These are phyloP conservation scores for Mucor piriformis DNA, from an alignment of 371 early-diverging fungal species.

Conservation along the genomic window DNA sequence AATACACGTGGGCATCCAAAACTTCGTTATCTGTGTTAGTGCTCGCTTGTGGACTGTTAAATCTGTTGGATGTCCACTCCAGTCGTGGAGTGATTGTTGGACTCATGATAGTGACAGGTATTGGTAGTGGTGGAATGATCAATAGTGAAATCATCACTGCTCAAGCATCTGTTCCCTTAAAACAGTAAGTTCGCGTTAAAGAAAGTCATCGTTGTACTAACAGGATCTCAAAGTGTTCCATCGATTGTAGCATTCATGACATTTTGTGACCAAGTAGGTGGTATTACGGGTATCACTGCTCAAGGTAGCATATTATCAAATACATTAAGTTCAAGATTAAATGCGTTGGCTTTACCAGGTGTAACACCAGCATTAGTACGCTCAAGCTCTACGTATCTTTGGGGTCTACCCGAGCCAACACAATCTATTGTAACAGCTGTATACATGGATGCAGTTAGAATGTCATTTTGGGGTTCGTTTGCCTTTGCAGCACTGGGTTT, in stretches of 20 bases:
- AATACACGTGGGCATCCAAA: constrained; percentile 45
- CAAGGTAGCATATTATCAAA: constrained; percentile 42
- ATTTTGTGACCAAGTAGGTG: constrained; percentile 48
- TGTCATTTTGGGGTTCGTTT: constrained; percentile 40
- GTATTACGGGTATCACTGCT: constrained; percentile 44
- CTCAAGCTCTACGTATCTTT: constrained; percentile 35
- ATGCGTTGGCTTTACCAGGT: constrained; percentile 18
- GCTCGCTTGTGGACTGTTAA: constrained; percentile 35
- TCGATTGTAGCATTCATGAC: constrained; percentile 47
- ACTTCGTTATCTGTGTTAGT: constrained; percentile 29
- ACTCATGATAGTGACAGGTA: constrained; percentile 56
- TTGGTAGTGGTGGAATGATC: constrained; percentile 73
- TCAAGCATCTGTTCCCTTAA: constrained; percentile 41
- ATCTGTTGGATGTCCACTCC: constrained; percentile 29
- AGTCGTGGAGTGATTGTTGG: constrained; percentile 44
- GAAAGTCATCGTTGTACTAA: no score
- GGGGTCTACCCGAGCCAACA: constrained; percentile 30
- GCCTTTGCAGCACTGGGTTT: constrained; percentile 38
- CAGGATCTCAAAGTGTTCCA: no score
- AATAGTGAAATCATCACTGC: constrained; percentile 51
- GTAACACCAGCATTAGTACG: constrained; percentile 32
- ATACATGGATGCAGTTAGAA: constrained; percentile 37
- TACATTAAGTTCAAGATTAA: constrained; percentile 15
- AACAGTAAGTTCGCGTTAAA: constrained; percentile 31
- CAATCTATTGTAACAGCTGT: constrained; percentile 27